Percentiles rank a stretch among this genome's conserved stretches.
Conservation (phyloP, 768 basidiomycete species). For the Tricholoma saponaceum region DNA sequence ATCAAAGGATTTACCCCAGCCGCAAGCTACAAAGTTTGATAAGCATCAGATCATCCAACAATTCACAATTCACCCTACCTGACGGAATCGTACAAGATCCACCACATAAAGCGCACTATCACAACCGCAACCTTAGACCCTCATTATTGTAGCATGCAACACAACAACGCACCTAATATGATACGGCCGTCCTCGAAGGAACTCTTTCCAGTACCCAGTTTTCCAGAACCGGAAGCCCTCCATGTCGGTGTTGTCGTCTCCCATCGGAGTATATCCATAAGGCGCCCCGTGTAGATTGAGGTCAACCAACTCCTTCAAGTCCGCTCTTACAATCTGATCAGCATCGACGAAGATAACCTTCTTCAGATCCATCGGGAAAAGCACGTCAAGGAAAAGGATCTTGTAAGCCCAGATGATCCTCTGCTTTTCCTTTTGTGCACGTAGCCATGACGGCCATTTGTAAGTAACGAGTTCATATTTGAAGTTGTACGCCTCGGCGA, state of each 20-base stretch:
- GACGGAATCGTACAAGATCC: slow-evolving; percentile 92
- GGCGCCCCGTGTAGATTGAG: slow-evolving; percentile 90
- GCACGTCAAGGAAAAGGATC: slow-evolving; percentile 96
- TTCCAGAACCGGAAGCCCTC: slow-evolving; percentile 99
- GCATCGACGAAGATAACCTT: slow-evolving; percentile 99
- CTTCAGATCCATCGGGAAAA: slow-evolving; percentile 98
- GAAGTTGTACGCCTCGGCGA: slow-evolving; percentile 89
- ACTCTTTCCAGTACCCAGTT: slow-evolving; percentile 92
- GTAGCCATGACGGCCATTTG: slow-evolving; percentile 98
- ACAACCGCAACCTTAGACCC: neutral
- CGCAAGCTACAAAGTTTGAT: slow-evolving; percentile 32
- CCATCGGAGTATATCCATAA: slow-evolving; percentile 98
- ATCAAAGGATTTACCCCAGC: slow-evolving; percentile 38
- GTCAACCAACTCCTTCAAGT: slow-evolving; percentile 92
- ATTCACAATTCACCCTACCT: slow-evolving; percentile 41
- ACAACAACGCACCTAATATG: slow-evolving; percentile 76
- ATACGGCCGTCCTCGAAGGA: slow-evolving; percentile 79
- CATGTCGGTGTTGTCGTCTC: slow-evolving; percentile 90
- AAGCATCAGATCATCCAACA: neutral
- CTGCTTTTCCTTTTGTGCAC: slow-evolving; percentile 97
- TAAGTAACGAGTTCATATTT: slow-evolving; percentile 97
- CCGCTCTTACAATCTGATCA: slow-evolving; percentile 95
- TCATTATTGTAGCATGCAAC: neutral
- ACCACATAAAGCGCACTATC: slow-evolving; percentile 90
- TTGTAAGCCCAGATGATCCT: slow-evolving; percentile 99